Base-by-base conservation (phyloP, 345 rosid species). In the Punica granatum region DNA sequence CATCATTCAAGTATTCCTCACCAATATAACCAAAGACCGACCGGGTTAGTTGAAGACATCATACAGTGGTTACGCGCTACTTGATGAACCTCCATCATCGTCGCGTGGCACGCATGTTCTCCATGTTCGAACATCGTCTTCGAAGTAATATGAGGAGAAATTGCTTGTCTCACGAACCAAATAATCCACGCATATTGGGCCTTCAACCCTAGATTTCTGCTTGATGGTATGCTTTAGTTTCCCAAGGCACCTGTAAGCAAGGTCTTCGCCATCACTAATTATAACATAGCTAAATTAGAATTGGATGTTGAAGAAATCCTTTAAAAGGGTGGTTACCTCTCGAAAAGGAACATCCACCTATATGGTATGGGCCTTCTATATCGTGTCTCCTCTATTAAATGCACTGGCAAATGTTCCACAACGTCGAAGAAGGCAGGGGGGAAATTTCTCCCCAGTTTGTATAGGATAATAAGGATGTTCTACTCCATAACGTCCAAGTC, bases 341-440 rank as follows among this genome's bases (percentile, higher is more conserved):
- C 92, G 7, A 93, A 58, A 13, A 12, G 34, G 18, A 7, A 4
- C 62, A 58, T 3, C 13, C 26, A 53, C 25, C 59, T 21, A 53
- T 16, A 53, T 53, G 16, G 25, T 26, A 21, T 3, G 2, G 25
- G 59, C 16, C 59, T 11, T 3, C 62, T 32, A 58, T 25, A 10
- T 1, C 3, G 31, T 3, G 62, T 15, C 15, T 58, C 0, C 1
- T 5, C 34, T 1, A 31, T 4, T 12, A 58, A 28, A 31, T 58
- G 33, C 8, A 58, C 9, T 1, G 34, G 33, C 1, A 58, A n/a
- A 58, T 58, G 62, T 32, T 8, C 62, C 62, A 58, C 25, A 26
- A 4, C 9, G 25, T 58, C 15, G 19, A 58, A 58, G 25, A 58
- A 58, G 19, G 33, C 14, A 25, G 10, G 62, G 2, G 3, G 33